Conservation (phyloP, 164 flowering plant species). For the Protea cynaroides region DNA sequence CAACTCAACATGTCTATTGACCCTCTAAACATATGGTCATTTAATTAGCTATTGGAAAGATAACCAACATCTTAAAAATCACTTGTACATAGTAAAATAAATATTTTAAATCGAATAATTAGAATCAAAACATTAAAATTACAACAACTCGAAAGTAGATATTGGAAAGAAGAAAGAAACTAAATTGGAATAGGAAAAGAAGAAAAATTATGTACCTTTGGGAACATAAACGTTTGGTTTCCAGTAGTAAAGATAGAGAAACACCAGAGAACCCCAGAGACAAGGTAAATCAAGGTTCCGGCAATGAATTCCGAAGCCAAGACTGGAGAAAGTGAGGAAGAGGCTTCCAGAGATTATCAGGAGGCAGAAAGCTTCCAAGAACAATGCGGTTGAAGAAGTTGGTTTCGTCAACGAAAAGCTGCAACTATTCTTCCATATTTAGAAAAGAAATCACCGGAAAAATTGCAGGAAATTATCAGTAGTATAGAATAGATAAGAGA, state of each 20-base stretch:
- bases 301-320: slow-evolving; percentile 80
- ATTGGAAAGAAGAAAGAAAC: background rate
- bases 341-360: slow-evolving; percentile 38
- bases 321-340: slow-evolving; percentile 59
- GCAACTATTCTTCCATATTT: slow-evolving; percentile 31
- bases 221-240: slow-evolving; percentile 70
- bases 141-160: too few relatives aligned
- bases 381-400: slow-evolving; percentile 59
- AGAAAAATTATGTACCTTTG: slow-evolving; percentile 42
- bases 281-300: slow-evolving; percentile 49
- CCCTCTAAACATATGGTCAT: too few relatives aligned
- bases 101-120: too few relatives aligned
- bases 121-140: background rate
- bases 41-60: too few relatives aligned
- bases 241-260: slow-evolving; percentile 71
- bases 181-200: background rate
- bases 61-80: too few relatives aligned
- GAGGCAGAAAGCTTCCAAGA: slow-evolving; percentile 55
- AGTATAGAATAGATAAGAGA: too few relatives aligned
- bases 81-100: too few relatives aligned
- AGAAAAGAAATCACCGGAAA: background rate
- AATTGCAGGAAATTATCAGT: background rate
- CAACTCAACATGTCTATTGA: too few relatives aligned
- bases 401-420: slow-evolving; percentile 54
- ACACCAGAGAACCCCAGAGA: slow-evolving; percentile 79